phyloP scores from a whole-genome alignment of 1,139 yeast species.

The Suhomyces atakaporum region DNA sequence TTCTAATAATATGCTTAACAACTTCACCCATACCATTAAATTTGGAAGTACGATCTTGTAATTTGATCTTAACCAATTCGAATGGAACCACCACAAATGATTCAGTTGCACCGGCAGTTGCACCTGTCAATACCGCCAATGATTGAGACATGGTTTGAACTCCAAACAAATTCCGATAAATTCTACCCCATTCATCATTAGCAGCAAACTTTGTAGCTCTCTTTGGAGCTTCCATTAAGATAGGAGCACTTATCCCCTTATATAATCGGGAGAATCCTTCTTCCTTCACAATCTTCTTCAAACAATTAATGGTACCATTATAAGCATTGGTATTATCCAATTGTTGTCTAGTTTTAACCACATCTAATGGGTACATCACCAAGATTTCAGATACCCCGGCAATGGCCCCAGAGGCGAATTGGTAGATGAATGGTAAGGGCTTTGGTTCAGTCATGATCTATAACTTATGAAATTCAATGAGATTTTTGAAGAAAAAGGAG shows the following conservation, averaged over 20 bases:
- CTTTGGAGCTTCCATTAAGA: slow-evolving; percentile 99
- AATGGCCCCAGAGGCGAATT: slow-evolving; percentile 90
- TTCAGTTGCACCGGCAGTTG: slow-evolving; percentile 97
- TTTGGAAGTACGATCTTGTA: slow-evolving; percentile 84
- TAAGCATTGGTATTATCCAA: slow-evolving; percentile 71
- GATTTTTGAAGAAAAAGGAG: not conserved
- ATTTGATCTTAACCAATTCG: slow-evolving; percentile 81
- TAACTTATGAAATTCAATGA: not conserved
- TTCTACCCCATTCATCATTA: slow-evolving; percentile 93
- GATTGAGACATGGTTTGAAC: slow-evolving; percentile 73
- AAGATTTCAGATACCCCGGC: slow-evolving; percentile 98
- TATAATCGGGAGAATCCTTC: slow-evolving; percentile 87
- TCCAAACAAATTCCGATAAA: slow-evolving; percentile 75
- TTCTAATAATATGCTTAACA: slow-evolving; percentile 64
- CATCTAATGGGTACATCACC: slow-evolving; percentile 97
- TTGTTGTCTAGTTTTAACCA: slow-evolving; percentile 96
- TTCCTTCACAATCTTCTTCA: slow-evolving; percentile 75
- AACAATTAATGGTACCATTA: slow-evolving; percentile 80
- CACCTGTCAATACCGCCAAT: slow-evolving; percentile 89
- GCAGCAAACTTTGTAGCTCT: slow-evolving; percentile 98
- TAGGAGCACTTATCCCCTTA: slow-evolving; percentile 94
- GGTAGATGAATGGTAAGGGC: slow-evolving; percentile 81
- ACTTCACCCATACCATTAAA: slow-evolving; percentile 89
- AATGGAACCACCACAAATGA: slow-evolving; percentile 96
- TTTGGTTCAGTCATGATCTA: slow-evolving; percentile 30